phyloP scores from a whole-genome alignment of 768 basidiomycete genomes.

The Phylloporus sp. region DNA sequence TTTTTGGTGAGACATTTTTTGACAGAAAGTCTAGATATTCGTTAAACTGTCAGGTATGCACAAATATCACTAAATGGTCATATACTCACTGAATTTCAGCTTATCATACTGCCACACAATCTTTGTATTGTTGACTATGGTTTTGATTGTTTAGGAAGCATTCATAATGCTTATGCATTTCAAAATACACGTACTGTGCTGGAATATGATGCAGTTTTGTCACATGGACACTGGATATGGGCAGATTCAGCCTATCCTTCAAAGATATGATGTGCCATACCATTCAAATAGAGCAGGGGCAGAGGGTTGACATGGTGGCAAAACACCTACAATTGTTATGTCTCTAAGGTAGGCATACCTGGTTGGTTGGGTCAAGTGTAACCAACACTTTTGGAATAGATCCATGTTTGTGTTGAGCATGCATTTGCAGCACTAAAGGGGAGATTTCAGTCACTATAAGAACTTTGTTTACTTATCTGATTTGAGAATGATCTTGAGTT shows the following conservation, averaged over 20 bases:
- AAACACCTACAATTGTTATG: too few species aligned
- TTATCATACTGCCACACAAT: background rate
- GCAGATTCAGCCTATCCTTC: background rate
- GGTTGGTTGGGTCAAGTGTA: too few species aligned
- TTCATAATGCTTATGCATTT: background rate
- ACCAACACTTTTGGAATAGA: too few species aligned
- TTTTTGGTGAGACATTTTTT: conserved; percentile 1
- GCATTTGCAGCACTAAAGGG: too few species aligned
- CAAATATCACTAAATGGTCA: too few species aligned
- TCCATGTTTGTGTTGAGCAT: too few species aligned
- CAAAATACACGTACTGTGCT: background rate
- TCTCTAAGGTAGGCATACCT: too few species aligned
- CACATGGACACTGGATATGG: background rate
- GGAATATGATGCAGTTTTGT: background rate
- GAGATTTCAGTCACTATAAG: too few species aligned
- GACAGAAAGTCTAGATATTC: conserved; percentile 2
- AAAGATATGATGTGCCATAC: background rate
- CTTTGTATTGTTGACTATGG: background rate
- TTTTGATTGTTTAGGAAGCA: background rate
- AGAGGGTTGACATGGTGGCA: too few species aligned
- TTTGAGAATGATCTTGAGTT: too few species aligned
- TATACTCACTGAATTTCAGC: too few species aligned
- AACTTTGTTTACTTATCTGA: too few species aligned
- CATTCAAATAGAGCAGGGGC: background rate
- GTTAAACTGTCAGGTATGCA: background rate